Conservation (phyloP, 345 rosid species). For the Hypericum androsaemum region DNA sequence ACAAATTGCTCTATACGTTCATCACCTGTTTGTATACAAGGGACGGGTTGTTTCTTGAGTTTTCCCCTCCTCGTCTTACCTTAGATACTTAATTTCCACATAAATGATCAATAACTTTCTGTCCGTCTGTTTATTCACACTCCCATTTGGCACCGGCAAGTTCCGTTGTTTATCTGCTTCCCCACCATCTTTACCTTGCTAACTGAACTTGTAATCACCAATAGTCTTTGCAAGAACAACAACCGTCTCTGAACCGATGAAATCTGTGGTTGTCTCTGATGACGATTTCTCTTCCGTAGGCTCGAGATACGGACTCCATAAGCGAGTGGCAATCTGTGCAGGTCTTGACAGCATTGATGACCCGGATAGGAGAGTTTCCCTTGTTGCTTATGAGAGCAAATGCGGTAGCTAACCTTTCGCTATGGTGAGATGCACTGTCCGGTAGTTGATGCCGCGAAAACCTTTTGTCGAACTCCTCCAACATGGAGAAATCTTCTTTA, state of each 20-base stretch:
- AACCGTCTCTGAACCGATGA: slow-evolving; percentile 17
- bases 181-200: no score
- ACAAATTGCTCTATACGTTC: no score
- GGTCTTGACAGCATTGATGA: slow-evolving; percentile 17
- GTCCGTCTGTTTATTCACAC: no score
- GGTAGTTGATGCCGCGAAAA: not conserved
- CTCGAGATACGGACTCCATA: slow-evolving; percentile 16
- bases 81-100: no score
- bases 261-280: slow-evolving; percentile 15
- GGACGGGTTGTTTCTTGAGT: no score
- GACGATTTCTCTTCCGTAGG: slow-evolving; percentile 14
- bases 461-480: slow-evolving; percentile 11
- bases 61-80: no score
- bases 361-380: slow-evolving; percentile 9
- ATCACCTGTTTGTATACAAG: no score
- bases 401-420: slow-evolving; percentile 23
- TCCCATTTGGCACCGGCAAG: no score
- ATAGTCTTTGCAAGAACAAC: slow-evolving; percentile 19
- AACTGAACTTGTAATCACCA: slow-evolving; percentile 9
- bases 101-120: no score
- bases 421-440: slow-evolving; percentile 11
- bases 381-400: slow-evolving; percentile 18
- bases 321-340: slow-evolving; percentile 18
- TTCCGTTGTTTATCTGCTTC: no score
- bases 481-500: slow-evolving; percentile 6